A percentile compares a stretch with the other conserved stretches of the same genome.
These are phyloP conservation scores for Citrullus amarus DNA, from an alignment of 306 rosid genomes.

Conservation along the genomic window DNA sequence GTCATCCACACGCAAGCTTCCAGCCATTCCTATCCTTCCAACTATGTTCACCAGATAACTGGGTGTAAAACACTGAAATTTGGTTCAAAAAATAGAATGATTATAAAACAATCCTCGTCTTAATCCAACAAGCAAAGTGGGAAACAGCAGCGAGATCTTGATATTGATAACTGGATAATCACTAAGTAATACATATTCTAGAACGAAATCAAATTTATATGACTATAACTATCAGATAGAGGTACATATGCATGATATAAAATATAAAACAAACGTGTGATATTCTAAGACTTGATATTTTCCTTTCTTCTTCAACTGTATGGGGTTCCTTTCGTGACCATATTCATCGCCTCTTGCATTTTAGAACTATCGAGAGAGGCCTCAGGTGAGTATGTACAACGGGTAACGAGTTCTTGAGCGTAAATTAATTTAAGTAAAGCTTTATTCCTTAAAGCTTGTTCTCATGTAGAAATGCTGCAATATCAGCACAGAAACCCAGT, in stretches of 20 bases:
- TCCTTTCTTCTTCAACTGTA: not conserved
- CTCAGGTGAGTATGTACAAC: not conserved
- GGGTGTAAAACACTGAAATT: not conserved
- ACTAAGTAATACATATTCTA: not conserved
- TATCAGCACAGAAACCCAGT: not conserved
- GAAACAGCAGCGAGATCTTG: constrained; percentile 3
- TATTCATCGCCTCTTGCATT: not conserved
- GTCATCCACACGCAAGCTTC: not conserved
- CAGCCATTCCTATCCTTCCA: not conserved
- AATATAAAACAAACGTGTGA: not conserved
- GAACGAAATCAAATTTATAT: not conserved
- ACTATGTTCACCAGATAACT: not conserved
- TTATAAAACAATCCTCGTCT: not conserved
- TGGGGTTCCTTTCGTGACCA: not conserved
- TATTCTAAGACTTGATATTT: not conserved
- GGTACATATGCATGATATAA: not conserved
- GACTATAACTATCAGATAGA: not conserved
- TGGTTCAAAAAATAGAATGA: not conserved
- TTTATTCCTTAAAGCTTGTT: constrained; percentile 1
- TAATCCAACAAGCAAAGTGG: not conserved
- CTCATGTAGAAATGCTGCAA: not conserved
- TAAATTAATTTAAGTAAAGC: not conserved
- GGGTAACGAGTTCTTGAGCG: not conserved
- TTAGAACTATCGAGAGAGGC: not conserved
- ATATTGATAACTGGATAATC: not conserved